Evolutionary conservation across 2,329 filamentous ascomycete genomes (phyloP), one percentile per base, ranked within the genome.

Genomic region (Chalaropsis ovoidea): DNA sequence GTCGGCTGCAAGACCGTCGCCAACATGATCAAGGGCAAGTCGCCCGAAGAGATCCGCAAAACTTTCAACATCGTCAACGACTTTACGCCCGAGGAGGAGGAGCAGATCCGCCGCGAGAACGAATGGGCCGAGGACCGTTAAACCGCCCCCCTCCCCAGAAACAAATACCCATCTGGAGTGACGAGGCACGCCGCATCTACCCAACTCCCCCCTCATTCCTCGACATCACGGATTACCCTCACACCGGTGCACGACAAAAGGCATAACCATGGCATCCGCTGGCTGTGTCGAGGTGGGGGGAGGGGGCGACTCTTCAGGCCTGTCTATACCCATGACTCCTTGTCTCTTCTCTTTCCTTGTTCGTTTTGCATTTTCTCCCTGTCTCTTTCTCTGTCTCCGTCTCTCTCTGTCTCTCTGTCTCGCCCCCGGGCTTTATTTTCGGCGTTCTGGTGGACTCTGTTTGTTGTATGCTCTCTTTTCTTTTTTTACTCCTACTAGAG

Each of bases 1-100:
- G 93, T 97, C 68, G 94, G 94, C 69, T 99, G 94, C 85, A 99
- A 99, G 85, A 99, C 94, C 0, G 94, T 99, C 17, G 94, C 94
- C 69, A 99, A 99, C 79, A 99, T 99, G 94, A 99, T 99, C 82
- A 99, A 99, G 88, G 94, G 94, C 79, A 99, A 99, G 83, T 96
- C 91, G 0, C 94, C 94, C 2, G 94, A 99, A 76, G 94, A 99
- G 80, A 99, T 99, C 72, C 89, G 94, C 63, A 99, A 97, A 83
- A 99, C 94, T 0, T 99, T 99, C 81, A 99, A 99, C 80, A 99
- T 99, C 73, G 94, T 95, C 73, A 99, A 99, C 72, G 94, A 99
- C 76, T 99, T 99, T 79, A 97, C 94, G 0, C 90, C 93, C 1
- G 94, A 99, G 77, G 94, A 99, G 79, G 94, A 99, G 77, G 94